phyloP scores from a whole-genome alignment of 805 yeast genomes.

The Saccharomycopsis sp. region DNA sequence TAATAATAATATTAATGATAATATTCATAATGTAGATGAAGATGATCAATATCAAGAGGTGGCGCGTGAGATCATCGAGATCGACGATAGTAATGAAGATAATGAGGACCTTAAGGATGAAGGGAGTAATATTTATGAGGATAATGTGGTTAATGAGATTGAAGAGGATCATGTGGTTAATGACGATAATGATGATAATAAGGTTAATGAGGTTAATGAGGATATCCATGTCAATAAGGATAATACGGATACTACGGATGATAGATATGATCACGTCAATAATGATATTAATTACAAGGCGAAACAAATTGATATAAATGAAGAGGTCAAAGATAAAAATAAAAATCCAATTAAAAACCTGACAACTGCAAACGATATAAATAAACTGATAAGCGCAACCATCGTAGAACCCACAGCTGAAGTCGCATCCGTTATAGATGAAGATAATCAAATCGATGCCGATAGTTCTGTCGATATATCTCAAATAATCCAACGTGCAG shows the following conservation, averaged over 20 bases:
- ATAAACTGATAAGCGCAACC: too few species aligned
- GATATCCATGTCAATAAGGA: neutral
- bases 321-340: conserved; percentile 3
- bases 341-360: neutral
- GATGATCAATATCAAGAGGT: neutral
- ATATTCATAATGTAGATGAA: neutral
- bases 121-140: neutral
- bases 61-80: neutral
- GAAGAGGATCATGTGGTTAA: neutral
- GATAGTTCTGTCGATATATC: neutral
- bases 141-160: neutral
- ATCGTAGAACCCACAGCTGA: too few species aligned
- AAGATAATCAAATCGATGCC: neutral
- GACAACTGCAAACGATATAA: neutral
- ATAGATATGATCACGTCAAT: too few species aligned
- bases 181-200: neutral
- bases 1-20: neutral
- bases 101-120: neutral
- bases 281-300: too few species aligned
- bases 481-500: neutral
- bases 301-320: conserved; percentile 2
- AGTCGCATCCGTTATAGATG: too few species aligned
- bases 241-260: too few species aligned
- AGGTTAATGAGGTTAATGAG: neutral
- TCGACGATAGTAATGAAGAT: neutral